Conservation (phyloP, 2,329 filamentous ascomycete genomes). For the Knufia fluminis region DNA sequence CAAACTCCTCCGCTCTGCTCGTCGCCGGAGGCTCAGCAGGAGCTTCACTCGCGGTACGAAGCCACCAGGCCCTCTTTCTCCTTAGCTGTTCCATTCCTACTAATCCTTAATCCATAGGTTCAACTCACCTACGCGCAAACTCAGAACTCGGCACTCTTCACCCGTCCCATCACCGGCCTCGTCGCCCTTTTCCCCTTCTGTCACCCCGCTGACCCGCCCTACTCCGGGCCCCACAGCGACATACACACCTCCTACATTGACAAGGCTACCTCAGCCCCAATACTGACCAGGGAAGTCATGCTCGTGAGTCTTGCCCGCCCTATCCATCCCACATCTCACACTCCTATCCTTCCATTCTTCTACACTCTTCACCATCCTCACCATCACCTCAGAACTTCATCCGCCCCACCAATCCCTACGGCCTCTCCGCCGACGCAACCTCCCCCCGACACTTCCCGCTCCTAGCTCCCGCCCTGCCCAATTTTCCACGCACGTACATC, state of each 20-base stretch:
- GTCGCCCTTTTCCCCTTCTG: conserved; percentile 1
- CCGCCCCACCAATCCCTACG: not conserved
- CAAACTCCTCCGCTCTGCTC: not conserved
- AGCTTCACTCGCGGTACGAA: not conserved
- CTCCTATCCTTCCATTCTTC: not conserved
- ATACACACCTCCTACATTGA: not conserved
- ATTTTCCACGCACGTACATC: not conserved
- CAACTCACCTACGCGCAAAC: not conserved
- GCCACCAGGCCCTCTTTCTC: not conserved
- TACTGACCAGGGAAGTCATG: conserved; percentile 1
- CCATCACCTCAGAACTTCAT: not conserved
- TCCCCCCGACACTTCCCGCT: not conserved
- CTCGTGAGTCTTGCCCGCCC: not conserved
- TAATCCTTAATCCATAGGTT: not conserved
- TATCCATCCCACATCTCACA: not conserved
- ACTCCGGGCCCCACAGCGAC: not conserved
- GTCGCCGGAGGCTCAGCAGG: not conserved
- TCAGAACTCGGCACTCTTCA: not conserved
- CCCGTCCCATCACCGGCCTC: not conserved
- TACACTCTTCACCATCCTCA: not conserved
- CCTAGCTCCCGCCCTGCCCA: not conserved
- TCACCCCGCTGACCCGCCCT: conserved; percentile 1
- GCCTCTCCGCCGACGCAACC: not conserved
- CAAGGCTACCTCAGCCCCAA: not conserved
- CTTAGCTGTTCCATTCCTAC: not conserved